A percentile compares a stretch with the other conserved stretches of the same genome.
Conservation (phyloP, 208 protist species). For the Leishmania martiniquensis region DNA sequence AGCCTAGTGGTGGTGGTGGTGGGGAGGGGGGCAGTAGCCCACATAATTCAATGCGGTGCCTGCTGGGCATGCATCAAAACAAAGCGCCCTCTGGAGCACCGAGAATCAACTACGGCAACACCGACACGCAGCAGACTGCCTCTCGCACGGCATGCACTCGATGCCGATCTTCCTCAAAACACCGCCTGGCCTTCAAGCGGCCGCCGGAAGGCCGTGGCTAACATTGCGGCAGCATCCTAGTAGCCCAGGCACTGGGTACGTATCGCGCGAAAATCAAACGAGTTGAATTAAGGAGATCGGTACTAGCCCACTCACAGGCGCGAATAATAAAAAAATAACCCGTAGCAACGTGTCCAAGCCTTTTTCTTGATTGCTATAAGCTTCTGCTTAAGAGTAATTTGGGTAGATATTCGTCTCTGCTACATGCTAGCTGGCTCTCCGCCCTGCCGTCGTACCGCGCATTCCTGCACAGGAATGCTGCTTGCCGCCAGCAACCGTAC, state of each 20-base stretch:
- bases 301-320: background rate
- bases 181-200: background rate
- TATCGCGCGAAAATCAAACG: background rate
- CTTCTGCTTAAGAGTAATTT: background rate
- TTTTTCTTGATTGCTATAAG: background rate
- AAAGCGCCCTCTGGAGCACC: background rate
- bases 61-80: background rate
- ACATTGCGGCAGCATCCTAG: background rate
- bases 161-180: background rate
- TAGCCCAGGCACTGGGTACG: background rate
- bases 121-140: no score
- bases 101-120: background rate
- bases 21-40: no score
- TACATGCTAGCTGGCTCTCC: background rate
- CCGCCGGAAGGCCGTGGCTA: background rate
- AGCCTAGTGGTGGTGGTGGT: no score
- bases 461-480: slow-evolving; percentile 2
- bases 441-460: background rate
- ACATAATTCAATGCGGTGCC: background rate
- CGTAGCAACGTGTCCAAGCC: background rate
- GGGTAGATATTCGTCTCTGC: background rate
- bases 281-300: background rate
- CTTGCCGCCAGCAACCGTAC: slow-evolving; percentile 5
- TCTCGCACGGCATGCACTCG: no score
- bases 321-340: background rate